These are phyloP conservation scores for Tranzscheliella williamsii DNA, from an alignment of 1,284 basidiomycete genomes.

Conservation along the genomic window DNA sequence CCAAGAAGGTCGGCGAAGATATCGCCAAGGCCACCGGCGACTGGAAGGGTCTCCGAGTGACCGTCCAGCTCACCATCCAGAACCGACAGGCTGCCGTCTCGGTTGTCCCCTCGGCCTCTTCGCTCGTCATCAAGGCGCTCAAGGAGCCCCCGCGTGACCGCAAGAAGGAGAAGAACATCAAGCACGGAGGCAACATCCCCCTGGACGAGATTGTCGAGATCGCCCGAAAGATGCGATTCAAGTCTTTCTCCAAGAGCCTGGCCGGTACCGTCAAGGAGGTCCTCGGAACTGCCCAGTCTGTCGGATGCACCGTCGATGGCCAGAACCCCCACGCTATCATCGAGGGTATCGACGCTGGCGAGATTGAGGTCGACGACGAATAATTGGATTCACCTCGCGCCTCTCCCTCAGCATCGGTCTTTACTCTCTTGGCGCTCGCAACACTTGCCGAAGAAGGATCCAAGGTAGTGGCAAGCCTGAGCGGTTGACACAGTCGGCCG, in stretches of 20 bases:
- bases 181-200: slow-evolving; percentile 91
- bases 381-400: slow-evolving; percentile 24
- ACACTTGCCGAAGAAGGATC: too few relatives aligned
- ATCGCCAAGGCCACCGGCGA: slow-evolving; percentile 98
- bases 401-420: too few relatives aligned
- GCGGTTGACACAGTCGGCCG: too few relatives aligned
- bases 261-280: slow-evolving; percentile 80
- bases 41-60: slow-evolving; percentile 99
- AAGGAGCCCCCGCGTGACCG: slow-evolving; percentile 99
- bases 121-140: slow-evolving; percentile 96
- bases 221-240: slow-evolving; percentile 92
- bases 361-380: slow-evolving; percentile 68
- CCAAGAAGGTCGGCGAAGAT: slow-evolving; percentile 99
- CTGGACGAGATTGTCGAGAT: slow-evolving; percentile 95
- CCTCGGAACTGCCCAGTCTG: slow-evolving; percentile 70
- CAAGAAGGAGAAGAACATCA: slow-evolving; percentile 99
- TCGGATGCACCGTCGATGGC: slow-evolving; percentile 97
- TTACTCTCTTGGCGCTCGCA: too few relatives aligned
- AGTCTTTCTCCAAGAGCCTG: slow-evolving; percentile 90
- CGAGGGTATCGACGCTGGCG: slow-evolving; percentile 91
- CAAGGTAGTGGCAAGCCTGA: too few relatives aligned
- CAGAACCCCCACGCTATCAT: slow-evolving; percentile 92
- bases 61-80: slow-evolving; percentile 98
- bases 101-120: slow-evolving; percentile 96
- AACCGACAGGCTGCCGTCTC: slow-evolving; percentile 98